Base-by-base conservation (phyloP, 2,329 filamentous ascomycete species). In the Cadophora luteo-olivacea region DNA sequence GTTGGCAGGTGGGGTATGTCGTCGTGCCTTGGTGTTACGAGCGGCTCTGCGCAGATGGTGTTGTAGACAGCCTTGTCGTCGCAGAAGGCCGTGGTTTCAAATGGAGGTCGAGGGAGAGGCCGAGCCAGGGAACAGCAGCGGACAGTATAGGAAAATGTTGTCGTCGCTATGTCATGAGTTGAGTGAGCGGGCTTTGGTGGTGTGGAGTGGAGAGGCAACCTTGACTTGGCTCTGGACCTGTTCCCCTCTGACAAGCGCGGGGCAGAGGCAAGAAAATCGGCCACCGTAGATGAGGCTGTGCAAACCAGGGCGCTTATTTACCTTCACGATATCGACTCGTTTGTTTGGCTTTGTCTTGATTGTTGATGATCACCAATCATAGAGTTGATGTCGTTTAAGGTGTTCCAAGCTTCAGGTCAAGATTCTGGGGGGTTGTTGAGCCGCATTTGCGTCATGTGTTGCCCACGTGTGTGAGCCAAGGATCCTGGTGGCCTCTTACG, bases 281-380 rank as follows among this genome's bases (percentile, higher is more conserved):
- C 61, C 55, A 67, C 67, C 72, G 70, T 70, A 69, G 55, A 60
- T 51, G 67, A 61, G 68, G 68, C 70, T 70, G 69, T 70, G 72
- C 66, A 66, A 52, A 38, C 8, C 62, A 45, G 33, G 57, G 63
- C 58, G 68, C 65, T 65, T 68, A 66, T 54, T 38, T 16, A 52
- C 33, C 5, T 24, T 58, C 41, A 32, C 14, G 24, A 49, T 3
- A 16, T 25, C n/a, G 36, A 48, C n/a, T 61, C 19, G 36, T 32
- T 36, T 49, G 11, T 19, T 55, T 54, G 32, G 25, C 51, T 54
- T 32, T 32, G 51, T 54, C 51, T 54, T 55, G 52, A 55, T 55
- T 55, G 29, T n/a, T 55, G 19, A 24, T 41, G 33, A 60, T 60
- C 55, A 60, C 55, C 22, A 41, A 60, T 38, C 33, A n/a, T 41